phyloP scores from a whole-genome alignment of 2,329 filamentous ascomycete species.

The Sporothrix phasma region DNA sequence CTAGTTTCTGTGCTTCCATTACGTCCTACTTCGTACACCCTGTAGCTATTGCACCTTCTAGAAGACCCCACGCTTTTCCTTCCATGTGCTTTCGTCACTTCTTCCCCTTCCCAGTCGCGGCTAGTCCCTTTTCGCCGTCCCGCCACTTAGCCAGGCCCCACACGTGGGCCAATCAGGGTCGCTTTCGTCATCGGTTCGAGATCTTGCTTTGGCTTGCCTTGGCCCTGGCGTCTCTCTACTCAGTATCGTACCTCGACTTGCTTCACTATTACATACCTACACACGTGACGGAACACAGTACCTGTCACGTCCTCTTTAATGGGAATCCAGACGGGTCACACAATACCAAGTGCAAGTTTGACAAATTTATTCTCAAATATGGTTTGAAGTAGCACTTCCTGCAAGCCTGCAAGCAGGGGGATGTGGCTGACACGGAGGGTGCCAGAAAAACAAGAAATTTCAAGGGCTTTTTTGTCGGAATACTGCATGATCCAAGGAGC shows the following conservation, averaged over 20 bases:
- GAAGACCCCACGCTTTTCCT: not conserved
- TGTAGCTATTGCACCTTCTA: not conserved
- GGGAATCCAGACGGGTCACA: not conserved
- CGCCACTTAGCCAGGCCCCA: not conserved
- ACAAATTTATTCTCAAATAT: too few relatives aligned
- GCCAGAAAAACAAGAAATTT: not conserved
- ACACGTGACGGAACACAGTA: not conserved
- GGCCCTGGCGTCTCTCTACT: not conserved
- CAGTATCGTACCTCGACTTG: not conserved
- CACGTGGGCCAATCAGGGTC: not conserved
- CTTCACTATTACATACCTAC: not conserved
- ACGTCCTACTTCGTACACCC: too few relatives aligned
- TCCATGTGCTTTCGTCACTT: not conserved
- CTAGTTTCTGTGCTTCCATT: too few relatives aligned
- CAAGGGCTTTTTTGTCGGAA: not conserved
- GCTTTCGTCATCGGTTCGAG: not conserved
- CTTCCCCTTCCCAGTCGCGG: not conserved
- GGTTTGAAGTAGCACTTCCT: too few relatives aligned
- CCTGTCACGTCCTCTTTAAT: not conserved
- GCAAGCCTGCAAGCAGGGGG: not conserved
- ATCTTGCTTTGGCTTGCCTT: not conserved
- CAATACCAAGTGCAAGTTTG: not conserved
- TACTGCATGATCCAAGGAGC: not conserved
- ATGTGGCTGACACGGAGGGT: not conserved
- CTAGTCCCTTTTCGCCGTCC: not conserved